Evolutionary conservation across 2,329 filamentous ascomycete genomes (phyloP).

Genomic region (Colletotrichum sublineola): DNA sequence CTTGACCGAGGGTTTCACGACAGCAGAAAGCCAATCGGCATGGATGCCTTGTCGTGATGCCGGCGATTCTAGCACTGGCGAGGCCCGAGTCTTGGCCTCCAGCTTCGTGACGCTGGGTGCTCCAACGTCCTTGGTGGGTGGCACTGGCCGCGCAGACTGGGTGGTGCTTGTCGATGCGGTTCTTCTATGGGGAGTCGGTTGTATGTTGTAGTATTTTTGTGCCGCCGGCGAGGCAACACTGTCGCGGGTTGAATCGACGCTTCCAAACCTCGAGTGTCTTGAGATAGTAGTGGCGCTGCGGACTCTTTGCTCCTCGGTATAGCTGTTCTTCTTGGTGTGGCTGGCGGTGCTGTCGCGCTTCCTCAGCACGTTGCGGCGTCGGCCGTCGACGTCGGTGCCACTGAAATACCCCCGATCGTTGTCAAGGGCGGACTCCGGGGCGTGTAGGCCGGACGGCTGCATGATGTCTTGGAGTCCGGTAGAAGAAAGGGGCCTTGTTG

Average conservation of each 20-base stretch:
- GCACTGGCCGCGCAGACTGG: slow-evolving; percentile 65
- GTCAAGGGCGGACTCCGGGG: slow-evolving; percentile 68
- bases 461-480: slow-evolving; percentile 62
- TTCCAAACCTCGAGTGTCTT: slow-evolving; percentile 83
- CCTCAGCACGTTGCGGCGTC: slow-evolving; percentile 82
- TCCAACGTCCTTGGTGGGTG: slow-evolving; percentile 66
- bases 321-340: slow-evolving; percentile 81
- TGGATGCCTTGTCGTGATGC: slow-evolving; percentile 60
- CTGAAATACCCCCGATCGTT: slow-evolving; percentile 94
- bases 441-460: slow-evolving; percentile 52
- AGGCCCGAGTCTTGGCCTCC: slow-evolving; percentile 59
- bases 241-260: slow-evolving; percentile 80
- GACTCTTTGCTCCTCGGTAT: slow-evolving; percentile 79
- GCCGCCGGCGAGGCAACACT: slow-evolving; percentile 70
- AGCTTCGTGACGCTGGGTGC: slow-evolving; percentile 73
- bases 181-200: slow-evolving; percentile 65
- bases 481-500: slow-evolving; percentile 65
- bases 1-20: slow-evolving; percentile 63
- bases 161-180: slow-evolving; percentile 72
- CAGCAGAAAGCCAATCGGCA: slow-evolving; percentile 67
- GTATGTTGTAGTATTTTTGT: slow-evolving; percentile 77
- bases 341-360: slow-evolving; percentile 74
- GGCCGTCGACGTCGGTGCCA: slow-evolving; percentile 83
- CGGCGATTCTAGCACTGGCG: slow-evolving; percentile 59
- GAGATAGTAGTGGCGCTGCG: slow-evolving; percentile 75